Base-by-base conservation (phyloP, 306 rosid species). In the Arachis hypogaea region DNA sequence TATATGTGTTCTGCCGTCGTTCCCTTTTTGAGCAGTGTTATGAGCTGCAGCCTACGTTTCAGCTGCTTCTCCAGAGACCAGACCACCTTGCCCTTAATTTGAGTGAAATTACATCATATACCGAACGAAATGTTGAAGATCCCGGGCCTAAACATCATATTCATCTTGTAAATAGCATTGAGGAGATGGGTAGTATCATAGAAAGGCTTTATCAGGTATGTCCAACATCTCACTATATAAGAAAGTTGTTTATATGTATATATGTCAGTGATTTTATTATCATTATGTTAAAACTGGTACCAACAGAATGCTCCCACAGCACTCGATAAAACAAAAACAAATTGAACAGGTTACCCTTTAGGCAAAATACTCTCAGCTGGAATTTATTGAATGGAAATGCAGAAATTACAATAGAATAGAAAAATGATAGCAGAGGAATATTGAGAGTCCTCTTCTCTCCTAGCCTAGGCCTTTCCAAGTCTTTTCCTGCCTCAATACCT, bases 31-130 rank as follows among this genome's bases (percentile, higher is more conserved):
- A 94, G 78, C 99, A 94, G 69, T 94, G 99, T 82, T 92, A 92
- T 44, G 97, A 94, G 76, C 90, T 94, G 75, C 99, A 92, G 82
- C 99, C 97, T 52, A 89, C 99, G 63, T 94, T 94, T 82, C 95
- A 90, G 75, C 93, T 78, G 68, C 91, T 94, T 66, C 99, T 94
- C 72, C 85, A 84, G 83, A 89, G 99, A 88, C 95, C 99, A 12
- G 97, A 94, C 63, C 83, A 1, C 59, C 96, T 89, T 72, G 93
- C 82, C 57, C 95, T 94, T 65, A 92, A 92, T 82, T 65, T 88
- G 78, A 80, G 45, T 66, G 99, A 94, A 82, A 80, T 78, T 56
- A 56, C 91, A 61, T 55, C 90, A 54, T 82, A 80, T 78, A 89
- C 97, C 42, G 90, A 92, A 59, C 92, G 93, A 4, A 60, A 41